Percentiles rank a stretch among this genome's conserved stretches.
Conservation (phyloP, 345 rosid species). For the Lepidium africanum region DNA sequence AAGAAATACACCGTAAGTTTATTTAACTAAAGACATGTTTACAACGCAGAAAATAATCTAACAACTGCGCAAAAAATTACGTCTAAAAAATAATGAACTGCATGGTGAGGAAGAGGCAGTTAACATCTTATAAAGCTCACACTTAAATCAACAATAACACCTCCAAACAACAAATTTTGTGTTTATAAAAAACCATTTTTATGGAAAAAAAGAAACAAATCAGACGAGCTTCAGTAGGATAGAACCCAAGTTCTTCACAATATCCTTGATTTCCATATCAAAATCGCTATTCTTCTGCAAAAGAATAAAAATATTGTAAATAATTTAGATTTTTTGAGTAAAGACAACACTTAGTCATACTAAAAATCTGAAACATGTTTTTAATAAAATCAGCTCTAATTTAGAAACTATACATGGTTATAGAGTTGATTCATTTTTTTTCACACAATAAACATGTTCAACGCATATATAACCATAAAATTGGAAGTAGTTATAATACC, state of each 20-base stretch:
- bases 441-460: neutral
- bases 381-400: neutral
- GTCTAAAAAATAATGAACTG: neutral
- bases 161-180: neutral
- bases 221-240: slow-evolving; percentile 38
- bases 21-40: neutral
- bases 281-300: slow-evolving; percentile 61
- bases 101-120: neutral
- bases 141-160: neutral
- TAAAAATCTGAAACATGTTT: neutral
- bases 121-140: neutral
- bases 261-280: slow-evolving; percentile 44
- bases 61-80: neutral
- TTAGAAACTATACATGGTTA: neutral
- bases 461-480: neutral
- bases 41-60: slow-evolving; percentile 2
- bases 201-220: slow-evolving; percentile 7
- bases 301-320: neutral
- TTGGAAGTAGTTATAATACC: slow-evolving; percentile 27
- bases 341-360: neutral
- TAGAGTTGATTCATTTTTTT: neutral
- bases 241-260: slow-evolving; percentile 48
- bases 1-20: neutral
- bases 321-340: neutral
- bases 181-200: neutral